These are phyloP conservation scores for Melaleuca quinquenervia DNA, from an alignment of 345 rosid genomes.

Conservation along the genomic window DNA sequence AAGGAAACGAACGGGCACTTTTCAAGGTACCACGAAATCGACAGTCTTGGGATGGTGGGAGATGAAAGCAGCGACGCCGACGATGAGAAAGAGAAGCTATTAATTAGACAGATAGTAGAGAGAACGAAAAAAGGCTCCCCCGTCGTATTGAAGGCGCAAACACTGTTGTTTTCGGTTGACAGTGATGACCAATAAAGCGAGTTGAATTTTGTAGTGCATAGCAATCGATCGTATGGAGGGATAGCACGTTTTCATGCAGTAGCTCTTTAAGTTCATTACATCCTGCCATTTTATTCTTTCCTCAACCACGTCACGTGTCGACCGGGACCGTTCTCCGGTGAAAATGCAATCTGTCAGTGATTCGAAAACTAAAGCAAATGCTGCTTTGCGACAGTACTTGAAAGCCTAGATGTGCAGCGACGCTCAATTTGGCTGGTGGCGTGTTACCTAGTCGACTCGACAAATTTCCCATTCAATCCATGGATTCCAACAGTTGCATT, in stretches of 20 bases:
- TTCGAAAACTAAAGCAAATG: background rate
- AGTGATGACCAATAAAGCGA: background rate
- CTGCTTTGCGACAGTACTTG: background rate
- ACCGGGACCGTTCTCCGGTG: background rate
- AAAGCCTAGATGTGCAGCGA: background rate
- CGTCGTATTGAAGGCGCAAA: slow-evolving; percentile 59
- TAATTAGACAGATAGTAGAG: slow-evolving; percentile 82
- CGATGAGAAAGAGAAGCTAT: slow-evolving; percentile 51
- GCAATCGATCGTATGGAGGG: background rate
- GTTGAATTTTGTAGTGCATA: background rate
- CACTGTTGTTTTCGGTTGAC: slow-evolving; percentile 38
- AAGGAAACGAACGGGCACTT: background rate
- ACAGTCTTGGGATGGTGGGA: slow-evolving; percentile 12
- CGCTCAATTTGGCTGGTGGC: background rate
- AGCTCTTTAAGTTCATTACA: background rate
- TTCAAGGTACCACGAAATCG: background rate
- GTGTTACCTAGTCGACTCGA: background rate
- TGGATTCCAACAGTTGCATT: background rate
- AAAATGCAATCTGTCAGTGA: background rate
- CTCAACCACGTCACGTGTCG: background rate
- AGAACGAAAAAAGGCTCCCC: slow-evolving; percentile 75
- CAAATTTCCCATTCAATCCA: background rate
- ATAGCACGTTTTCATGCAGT: background rate
- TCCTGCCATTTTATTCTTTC: background rate
- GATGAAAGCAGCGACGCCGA: slow-evolving; percentile 40